Evolutionary conservation across 2,329 filamentous ascomycete species (phyloP), one percentile per base, ranked within the genome.

Genomic region (Talaromyces funiculosus): DNA sequence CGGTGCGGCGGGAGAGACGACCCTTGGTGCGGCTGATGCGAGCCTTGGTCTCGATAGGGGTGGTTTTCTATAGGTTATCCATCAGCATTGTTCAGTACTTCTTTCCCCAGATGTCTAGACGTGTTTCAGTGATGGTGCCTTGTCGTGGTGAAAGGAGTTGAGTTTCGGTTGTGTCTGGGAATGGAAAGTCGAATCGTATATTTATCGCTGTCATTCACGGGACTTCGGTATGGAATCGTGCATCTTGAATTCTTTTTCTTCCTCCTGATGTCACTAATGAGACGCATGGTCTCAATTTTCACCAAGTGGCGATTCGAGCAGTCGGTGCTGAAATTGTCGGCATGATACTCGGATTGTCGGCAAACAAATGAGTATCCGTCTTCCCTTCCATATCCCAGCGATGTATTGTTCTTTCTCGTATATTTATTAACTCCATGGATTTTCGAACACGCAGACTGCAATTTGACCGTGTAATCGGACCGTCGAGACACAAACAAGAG

Each of bases 1-100:
- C 87, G 72, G 94, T 97, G 76, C 92, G 88, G 88, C 96, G 96
- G 84, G 90, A 95, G 76, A 96, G 84, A 82, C 94, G 90, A 72
- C 94, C 94, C 87, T 97, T 97, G 83, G 87, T 92, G 72, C 88
- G 84, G 75, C 87, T 90, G 74, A 92, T 85, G 74, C 88, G 86
- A 74, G 86, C 85, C 84, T 92, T 92, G 78, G 89, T 87, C 70
- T 76, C 70, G 76, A 90, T 86, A 72, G 86, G 77, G 71, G 89
- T 92, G 80, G 89, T 91, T 86, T 92, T 92, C 88, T 92, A 80
- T 35, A 16, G 7, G 4, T 16, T 1, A 10, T 31, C 14, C 5
- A 14, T 31, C 29, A 61, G 59, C 42, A 20, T 24, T 58, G 42
- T 45, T 22, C 16, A 9, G n/a, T 16, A 10, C 18, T 14, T 18